Evolutionary conservation across 371 early-diverging fungal genomes (phyloP), one percentile per base, ranked within the genome.

Genomic region (Cokeromyces recurvatus): DNA sequence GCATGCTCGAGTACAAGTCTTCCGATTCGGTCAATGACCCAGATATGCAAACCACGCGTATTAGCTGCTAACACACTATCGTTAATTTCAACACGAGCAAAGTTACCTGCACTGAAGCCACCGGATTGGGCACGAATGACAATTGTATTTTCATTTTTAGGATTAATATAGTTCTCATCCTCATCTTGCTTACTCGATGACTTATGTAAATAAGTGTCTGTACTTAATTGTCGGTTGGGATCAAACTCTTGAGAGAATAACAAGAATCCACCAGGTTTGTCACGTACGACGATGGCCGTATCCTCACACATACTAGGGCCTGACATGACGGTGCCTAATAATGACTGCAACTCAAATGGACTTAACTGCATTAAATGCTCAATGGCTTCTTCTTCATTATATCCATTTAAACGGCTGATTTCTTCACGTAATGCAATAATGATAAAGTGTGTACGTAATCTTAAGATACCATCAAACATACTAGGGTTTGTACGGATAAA

Each of bases 341-440:
- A 66, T 0, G 82, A 75, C 53, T 90, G 86, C 61, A 90, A 64
- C 48, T 91, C 90, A 58, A 77, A 90, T 0, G 92, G 92, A 15
- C 85, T 74, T 20, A 90, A 71, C 58, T 86, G 83, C 87, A 91
- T 86, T 57, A 91, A 60, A 35, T 77, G 71, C 45, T 91, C 92
- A 29, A 90, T 71, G 5, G 91, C 91, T 38, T 85, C 87, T 22
- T 84, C 86, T 54, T 90, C 90, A 51, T 86, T 81, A 47, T 84
- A 87, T 20, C 71, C 69, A 31, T 82, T 74, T 50, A 83, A 65
- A 12, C 88, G 78, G 21, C 84, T 78, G 34, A 93, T 84, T 55
- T 91, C 91, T 57, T 93, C 94, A 32, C 90, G 75, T 48, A 93
- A 70, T 0, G 91, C 90, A 62, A 89, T 85, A 38, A 93, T 82